phyloP scores from a whole-genome alignment of 805 yeast species.

The Candida coquimbonensis region DNA sequence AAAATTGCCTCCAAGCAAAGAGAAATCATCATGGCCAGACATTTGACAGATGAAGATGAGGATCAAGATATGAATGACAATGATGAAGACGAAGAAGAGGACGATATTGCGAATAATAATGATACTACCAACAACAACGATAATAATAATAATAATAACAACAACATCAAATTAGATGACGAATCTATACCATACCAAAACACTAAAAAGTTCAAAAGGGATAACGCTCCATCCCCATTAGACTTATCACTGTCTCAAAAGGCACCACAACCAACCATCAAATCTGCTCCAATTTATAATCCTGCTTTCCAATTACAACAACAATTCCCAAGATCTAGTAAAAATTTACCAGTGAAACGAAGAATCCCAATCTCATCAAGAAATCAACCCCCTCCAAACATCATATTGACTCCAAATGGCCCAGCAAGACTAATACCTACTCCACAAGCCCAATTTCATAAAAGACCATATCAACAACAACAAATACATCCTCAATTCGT shows the following conservation, averaged over 20 bases:
- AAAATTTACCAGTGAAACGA: not conserved
- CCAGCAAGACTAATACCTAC: conserved; percentile 2
- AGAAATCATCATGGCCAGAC: conserved; percentile 21
- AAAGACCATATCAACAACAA: conserved; percentile 5
- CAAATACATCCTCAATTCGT: conserved; percentile 1
- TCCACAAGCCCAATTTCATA: conserved; percentile 3
- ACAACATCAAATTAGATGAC: not conserved
- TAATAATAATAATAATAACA: too few relatives aligned
- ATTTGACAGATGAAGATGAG: conserved; percentile 2
- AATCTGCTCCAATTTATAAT: conserved; percentile 27
- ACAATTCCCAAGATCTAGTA: conserved; percentile 11
- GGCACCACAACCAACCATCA: conserved; percentile 22
- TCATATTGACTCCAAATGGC: conserved; percentile 7
- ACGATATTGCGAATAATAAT: conserved; percentile 2
- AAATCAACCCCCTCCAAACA: not conserved
- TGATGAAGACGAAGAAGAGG: not conserved
- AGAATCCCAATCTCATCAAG: not conserved
- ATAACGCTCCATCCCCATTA: conserved; percentile 25
- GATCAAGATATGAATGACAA: not conserved
- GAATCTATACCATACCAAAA: conserved; percentile 16
- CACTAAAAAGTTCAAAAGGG: conserved; percentile 22
- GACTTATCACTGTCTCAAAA: conserved; percentile 13
- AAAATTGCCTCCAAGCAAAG: conserved; percentile 23
- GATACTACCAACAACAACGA: not conserved
- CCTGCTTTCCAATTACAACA: conserved; percentile 10